phyloP scores from a whole-genome alignment of 768 basidiomycete species.

The Lactarius deliciosus region DNA sequence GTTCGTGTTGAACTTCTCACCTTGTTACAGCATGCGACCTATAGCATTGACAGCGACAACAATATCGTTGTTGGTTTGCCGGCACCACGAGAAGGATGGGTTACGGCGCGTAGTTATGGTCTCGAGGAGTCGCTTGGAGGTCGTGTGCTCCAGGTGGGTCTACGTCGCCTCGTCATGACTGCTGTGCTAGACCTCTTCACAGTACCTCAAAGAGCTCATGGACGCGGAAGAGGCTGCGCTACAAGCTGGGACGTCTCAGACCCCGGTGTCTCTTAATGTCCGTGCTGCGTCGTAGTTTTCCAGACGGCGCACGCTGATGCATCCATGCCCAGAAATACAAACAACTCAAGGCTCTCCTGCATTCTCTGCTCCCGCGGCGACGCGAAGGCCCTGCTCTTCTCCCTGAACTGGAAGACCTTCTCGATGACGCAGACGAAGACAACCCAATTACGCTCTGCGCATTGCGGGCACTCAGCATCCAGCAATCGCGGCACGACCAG shows the following conservation, averaged over 20 bases:
- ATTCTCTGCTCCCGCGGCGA: slow-evolving; percentile 23
- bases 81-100: slow-evolving; percentile 24
- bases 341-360: slow-evolving; percentile 26
- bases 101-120: slow-evolving; percentile 23
- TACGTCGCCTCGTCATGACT: neutral
- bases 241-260: slow-evolving; percentile 6
- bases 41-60: slow-evolving; percentile 27
- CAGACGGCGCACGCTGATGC: neutral
- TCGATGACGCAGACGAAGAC: slow-evolving; percentile 24
- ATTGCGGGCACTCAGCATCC: slow-evolving; percentile 22
- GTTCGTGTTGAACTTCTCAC: neutral
- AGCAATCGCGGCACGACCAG: slow-evolving; percentile 19
- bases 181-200: neutral
- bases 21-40: slow-evolving; percentile 24
- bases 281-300: neutral
- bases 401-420: slow-evolving; percentile 26
- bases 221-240: slow-evolving; percentile 18
- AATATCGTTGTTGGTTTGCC: slow-evolving; percentile 27
- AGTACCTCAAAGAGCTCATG: slow-evolving; percentile 28
- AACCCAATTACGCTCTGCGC: slow-evolving; percentile 23
- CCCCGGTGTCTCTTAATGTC: slow-evolving; percentile 7
- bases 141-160: slow-evolving; percentile 22
- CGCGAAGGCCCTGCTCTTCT: slow-evolving; percentile 17
- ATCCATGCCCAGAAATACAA: slow-evolving; percentile 17
- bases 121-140: slow-evolving; percentile 27